A percentile compares a stretch with the other conserved stretches of the same genome.
Conservation (phyloP, 2,329 filamentous ascomycete genomes). For the Exophiala calicioides region DNA sequence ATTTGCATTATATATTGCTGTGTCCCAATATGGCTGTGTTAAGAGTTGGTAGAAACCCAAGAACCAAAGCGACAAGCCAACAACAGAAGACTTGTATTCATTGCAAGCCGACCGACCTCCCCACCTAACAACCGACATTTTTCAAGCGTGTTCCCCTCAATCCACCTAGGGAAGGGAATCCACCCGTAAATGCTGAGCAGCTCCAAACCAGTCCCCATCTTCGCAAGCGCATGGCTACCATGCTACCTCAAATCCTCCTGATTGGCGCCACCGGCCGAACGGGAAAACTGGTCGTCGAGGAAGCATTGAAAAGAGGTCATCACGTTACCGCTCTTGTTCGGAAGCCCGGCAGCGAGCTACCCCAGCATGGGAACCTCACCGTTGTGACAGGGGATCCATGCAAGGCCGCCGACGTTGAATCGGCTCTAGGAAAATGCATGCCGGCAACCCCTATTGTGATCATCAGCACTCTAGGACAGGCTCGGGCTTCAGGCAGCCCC, state of each 20-base stretch:
- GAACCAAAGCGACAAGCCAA: too few species aligned
- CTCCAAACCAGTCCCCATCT: too few species aligned
- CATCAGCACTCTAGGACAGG: slow-evolving; percentile 53
- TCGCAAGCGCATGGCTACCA: too few species aligned
- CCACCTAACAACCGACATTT: too few species aligned
- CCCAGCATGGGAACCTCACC: slow-evolving; percentile 28
- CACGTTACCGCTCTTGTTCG: slow-evolving; percentile 45
- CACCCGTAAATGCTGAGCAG: too few species aligned
- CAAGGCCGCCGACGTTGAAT: slow-evolving; percentile 26
- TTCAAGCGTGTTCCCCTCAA: too few species aligned
- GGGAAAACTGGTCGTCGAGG: slow-evolving; percentile 45
- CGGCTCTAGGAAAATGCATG: slow-evolving; percentile 10
- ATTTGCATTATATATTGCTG: too few species aligned
- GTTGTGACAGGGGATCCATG: slow-evolving; percentile 32
- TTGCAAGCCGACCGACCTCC: too few species aligned
- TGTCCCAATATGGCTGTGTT: too few species aligned
- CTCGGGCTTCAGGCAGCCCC: slow-evolving; percentile 49
- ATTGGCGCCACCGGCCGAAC: slow-evolving; percentile 49
- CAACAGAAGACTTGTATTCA: too few species aligned
- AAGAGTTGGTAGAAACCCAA: too few species aligned
- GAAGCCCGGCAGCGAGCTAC: slow-evolving; percentile 30
- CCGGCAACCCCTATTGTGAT: slow-evolving; percentile 39
- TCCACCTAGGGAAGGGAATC: too few species aligned
- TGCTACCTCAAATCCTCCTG: slow-evolving; percentile 38
- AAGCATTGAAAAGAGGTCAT: slow-evolving; percentile 43